Percentiles rank a stretch among this genome's conserved stretches.
phyloP scores from a whole-genome alignment of 305 asterid species.

The Plantago coronopus region DNA sequence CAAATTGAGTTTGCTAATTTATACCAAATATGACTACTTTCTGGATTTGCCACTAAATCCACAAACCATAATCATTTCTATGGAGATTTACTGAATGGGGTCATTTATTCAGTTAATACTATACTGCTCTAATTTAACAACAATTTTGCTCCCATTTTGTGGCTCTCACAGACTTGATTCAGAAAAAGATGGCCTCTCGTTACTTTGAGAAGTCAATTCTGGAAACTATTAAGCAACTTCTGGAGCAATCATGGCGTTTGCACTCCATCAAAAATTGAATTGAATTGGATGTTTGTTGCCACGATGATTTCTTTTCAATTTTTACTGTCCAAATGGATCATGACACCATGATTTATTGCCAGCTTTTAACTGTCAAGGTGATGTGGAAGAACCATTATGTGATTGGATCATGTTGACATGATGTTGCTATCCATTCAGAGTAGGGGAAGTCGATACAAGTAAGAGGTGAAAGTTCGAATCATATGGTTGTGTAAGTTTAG shows the following conservation, averaged over 20 bases:
- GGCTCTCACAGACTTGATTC: background rate
- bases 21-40: too few species aligned
- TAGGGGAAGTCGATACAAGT: too few species aligned
- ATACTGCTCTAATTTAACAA: background rate
- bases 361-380: too few species aligned
- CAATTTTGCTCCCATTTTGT: background rate
- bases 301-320: background rate
- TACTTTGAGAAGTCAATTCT: slow-evolving; percentile 10
- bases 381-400: too few species aligned
- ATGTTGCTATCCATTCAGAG: too few species aligned
- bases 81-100: too few species aligned
- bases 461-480: too few species aligned
- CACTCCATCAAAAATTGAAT: background rate
- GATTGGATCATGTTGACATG: too few species aligned
- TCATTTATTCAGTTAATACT: too few species aligned
- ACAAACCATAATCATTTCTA: background rate
- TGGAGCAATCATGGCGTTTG: background rate
- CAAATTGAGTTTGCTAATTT: too few species aligned
- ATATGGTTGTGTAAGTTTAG: too few species aligned
- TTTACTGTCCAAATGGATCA: slow-evolving; percentile 6
- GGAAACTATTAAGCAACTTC: background rate
- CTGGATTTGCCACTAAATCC: background rate
- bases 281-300: background rate
- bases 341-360: background rate
- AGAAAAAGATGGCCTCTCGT: slow-evolving; percentile 5